Conservation (phyloP, 768 basidiomycete genomes). For the Hygrophorus russula region DNA sequence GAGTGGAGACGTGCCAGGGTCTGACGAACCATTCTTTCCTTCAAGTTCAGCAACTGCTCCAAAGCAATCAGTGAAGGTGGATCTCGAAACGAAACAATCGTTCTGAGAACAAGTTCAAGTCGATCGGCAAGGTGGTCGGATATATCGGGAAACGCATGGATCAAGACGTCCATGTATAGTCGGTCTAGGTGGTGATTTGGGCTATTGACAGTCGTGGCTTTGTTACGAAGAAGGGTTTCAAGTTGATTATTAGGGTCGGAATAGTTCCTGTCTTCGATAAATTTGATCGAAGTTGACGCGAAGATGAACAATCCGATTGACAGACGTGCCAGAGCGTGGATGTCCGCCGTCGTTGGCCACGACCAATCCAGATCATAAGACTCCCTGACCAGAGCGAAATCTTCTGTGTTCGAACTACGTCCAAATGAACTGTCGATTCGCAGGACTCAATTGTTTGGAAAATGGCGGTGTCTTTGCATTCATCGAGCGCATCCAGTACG, state of each 20-base stretch:
- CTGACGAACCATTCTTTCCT: not conserved
- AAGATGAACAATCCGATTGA: no score
- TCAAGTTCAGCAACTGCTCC: no score
- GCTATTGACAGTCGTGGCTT: not conserved
- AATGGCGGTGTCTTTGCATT: no score
- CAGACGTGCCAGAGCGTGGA: not conserved
- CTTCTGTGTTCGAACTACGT: no score
- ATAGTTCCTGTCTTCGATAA: not conserved
- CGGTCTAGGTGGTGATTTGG: not conserved
- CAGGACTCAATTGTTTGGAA: no score
- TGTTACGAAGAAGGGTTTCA: not conserved
- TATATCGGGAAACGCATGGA: no score
- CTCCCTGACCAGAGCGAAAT: not conserved
- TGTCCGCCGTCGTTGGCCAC: not conserved
- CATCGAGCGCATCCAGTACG: no score
- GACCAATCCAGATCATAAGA: not conserved
- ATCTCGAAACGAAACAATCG: not conserved
- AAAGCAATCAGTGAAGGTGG: not conserved
- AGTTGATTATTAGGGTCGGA: not conserved
- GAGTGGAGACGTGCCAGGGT: not conserved
- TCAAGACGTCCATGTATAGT: not conserved
- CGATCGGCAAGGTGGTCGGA: not conserved
- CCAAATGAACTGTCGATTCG: no score
- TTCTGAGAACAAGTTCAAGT: not conserved
- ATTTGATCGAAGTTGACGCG: no score